Evolutionary conservation across 192 early-diverging fungal species (phyloP).

Genomic region (Backusella mclennaniae): DNA sequence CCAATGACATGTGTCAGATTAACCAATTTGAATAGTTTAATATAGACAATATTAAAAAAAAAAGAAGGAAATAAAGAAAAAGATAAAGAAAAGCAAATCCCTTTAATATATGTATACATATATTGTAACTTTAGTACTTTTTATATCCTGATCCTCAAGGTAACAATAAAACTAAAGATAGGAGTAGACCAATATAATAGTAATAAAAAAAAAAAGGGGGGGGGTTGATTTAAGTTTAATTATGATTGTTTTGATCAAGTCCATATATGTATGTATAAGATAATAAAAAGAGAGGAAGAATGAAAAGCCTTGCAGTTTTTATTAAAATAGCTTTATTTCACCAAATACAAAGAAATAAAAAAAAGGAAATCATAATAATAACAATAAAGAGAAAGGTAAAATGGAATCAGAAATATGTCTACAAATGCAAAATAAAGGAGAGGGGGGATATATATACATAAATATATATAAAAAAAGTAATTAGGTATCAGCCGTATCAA

Average conservation of each 20-base stretch:
- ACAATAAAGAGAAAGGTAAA: background rate
- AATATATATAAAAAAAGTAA: background rate
- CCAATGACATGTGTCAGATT: background rate
- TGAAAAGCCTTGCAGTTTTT: background rate
- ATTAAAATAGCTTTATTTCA: background rate
- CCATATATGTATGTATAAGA: background rate
- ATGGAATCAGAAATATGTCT: background rate
- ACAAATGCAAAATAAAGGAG: background rate
- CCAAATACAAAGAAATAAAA: background rate
- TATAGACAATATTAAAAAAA: too few relatives aligned
- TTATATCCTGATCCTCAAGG: too few relatives aligned
- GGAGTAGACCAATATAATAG: too few relatives aligned
- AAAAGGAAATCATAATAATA: too few relatives aligned
- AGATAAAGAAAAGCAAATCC: too few relatives aligned
- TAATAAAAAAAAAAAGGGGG: too few relatives aligned
- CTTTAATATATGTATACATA: too few relatives aligned
- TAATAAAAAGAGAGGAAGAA: too few relatives aligned
- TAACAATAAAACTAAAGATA: too few relatives aligned
- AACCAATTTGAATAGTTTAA: background rate
- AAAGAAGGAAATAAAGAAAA: too few relatives aligned
- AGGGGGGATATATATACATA: background rate
- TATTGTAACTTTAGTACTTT: too few relatives aligned
- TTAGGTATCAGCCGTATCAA: slow-evolving; percentile 20
- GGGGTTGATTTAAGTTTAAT: background rate
- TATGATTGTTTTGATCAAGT: background rate